Evolutionary conservation across 2,329 filamentous ascomycete genomes (phyloP).

Genomic region (Neocucurbitaria cava): DNA sequence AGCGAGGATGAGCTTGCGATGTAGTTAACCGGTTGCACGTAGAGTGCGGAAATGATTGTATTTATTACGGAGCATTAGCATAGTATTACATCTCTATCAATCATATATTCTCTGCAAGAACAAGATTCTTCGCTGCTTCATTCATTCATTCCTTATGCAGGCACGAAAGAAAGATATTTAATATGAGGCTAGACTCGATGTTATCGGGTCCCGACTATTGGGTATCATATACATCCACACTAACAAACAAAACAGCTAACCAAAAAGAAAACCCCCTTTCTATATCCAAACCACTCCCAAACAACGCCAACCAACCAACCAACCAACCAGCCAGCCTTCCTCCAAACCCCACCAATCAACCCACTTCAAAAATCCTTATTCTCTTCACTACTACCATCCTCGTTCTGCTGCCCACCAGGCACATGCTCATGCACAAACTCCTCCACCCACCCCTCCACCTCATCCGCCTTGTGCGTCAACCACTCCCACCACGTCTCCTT

Average conservation of each 20-base stretch:
- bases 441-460: constrained; percentile 47
- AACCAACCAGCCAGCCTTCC: too few species aligned
- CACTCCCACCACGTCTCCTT: constrained; percentile 47
- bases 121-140: background rate
- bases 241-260: too few species aligned
- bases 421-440: constrained; percentile 40
- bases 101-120: background rate
- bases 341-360: background rate
- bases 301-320: background rate
- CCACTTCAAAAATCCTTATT: background rate
- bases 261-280: background rate
- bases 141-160: background rate
- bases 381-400: background rate
- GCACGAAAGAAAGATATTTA: background rate
- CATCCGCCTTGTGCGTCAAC: constrained; percentile 46
- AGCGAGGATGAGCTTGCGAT: constrained; percentile 39
- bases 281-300: background rate
- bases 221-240: background rate
- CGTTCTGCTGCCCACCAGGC: constrained; percentile 18
- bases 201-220: background rate
- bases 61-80: background rate
- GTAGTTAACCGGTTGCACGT: constrained; percentile 4
- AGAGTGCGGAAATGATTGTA: too few species aligned
- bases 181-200: background rate
- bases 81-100: background rate